phyloP scores from a whole-genome alignment of 140 eudicot species.

The Oenanthe javanica region DNA sequence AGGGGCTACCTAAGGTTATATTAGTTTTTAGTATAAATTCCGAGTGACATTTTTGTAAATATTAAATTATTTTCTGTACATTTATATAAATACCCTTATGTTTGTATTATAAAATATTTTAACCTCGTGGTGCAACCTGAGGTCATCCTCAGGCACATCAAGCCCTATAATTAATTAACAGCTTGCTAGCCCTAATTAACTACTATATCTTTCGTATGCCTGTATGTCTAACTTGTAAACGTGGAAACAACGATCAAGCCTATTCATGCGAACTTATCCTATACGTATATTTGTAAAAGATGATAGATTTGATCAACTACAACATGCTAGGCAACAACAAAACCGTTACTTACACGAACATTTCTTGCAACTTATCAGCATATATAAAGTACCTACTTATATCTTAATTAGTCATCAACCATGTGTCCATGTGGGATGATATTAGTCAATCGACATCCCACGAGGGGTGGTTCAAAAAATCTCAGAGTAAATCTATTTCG shows the following conservation, averaged over 20 bases:
- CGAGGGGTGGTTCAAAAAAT: neutral
- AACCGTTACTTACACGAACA: neutral
- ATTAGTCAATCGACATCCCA: neutral
- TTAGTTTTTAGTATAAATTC: no score
- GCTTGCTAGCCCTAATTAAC: neutral
- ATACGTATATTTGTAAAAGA: neutral
- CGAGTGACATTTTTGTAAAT: no score
- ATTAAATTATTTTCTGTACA: no score
- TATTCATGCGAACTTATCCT: neutral
- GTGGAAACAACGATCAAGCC: neutral
- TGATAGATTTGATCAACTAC: neutral
- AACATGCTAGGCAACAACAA: slow-evolving; percentile 5
- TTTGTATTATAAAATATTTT: no score
- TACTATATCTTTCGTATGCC: neutral
- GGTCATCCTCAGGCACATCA: no score
- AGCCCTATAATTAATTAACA: neutral
- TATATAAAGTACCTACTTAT: neutral
- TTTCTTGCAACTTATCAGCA: neutral
- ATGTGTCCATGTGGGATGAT: slow-evolving; percentile 4
- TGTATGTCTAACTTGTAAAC: neutral
- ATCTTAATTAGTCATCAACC: neutral
- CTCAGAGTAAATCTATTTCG: neutral
- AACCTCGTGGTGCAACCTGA: no score
- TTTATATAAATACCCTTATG: no score
- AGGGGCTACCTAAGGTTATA: no score